These are phyloP conservation scores for Russula foetens DNA, from an alignment of 768 basidiomycete genomes.

Conservation along the genomic window DNA sequence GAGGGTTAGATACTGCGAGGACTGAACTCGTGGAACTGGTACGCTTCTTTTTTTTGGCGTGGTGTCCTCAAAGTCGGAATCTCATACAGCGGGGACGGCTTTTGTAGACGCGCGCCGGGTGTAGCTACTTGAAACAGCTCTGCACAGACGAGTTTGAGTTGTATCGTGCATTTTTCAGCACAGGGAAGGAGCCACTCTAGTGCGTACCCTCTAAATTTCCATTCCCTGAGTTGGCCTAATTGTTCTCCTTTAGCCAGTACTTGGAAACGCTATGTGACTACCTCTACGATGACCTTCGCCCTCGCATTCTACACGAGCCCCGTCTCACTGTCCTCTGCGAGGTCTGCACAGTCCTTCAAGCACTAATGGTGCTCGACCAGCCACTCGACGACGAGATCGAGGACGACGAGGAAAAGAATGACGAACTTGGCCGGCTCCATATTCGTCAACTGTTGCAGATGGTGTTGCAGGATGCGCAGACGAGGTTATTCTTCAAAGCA, in stretches of 20 bases:
- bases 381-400: constrained; percentile 30
- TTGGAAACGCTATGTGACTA: constrained; percentile 89
- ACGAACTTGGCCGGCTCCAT: constrained; percentile 54
- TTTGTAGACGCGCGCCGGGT: constrained; percentile 77
- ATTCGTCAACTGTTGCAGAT: constrained; percentile 77
- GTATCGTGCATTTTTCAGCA: constrained; percentile 78
- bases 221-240: background rate
- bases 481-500: constrained; percentile 90
- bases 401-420: constrained; percentile 29
- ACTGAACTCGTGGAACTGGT: constrained; percentile 89
- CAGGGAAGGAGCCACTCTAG: constrained; percentile 73
- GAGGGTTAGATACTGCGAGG: constrained; percentile 64
- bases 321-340: constrained; percentile 83
- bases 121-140: constrained; percentile 85
- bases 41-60: constrained; percentile 18
- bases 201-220: constrained; percentile 29
- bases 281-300: constrained; percentile 92
- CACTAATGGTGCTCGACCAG: constrained; percentile 89
- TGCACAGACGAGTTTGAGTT: constrained; percentile 87
- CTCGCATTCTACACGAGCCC: constrained; percentile 89
- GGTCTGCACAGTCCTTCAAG: constrained; percentile 93
- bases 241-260: constrained; percentile 54
- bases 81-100: background rate
- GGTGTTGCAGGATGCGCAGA: constrained; percentile 95
- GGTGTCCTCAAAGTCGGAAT: background rate